These are phyloP conservation scores for Trichoderma koningii DNA, from an alignment of 2,329 filamentous ascomycete genomes.

Conservation along the genomic window DNA sequence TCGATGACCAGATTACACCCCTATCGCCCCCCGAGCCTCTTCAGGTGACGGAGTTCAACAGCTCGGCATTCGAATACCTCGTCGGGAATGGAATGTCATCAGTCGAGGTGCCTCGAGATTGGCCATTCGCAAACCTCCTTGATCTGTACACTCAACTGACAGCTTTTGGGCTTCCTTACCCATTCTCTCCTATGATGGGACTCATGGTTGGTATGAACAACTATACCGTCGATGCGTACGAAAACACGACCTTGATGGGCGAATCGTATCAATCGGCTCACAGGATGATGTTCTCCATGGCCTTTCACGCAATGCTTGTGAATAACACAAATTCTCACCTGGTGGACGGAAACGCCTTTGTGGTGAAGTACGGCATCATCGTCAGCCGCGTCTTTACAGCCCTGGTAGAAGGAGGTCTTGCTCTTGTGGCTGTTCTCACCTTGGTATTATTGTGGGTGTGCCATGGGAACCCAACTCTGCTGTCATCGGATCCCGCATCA, in stretches of 20 bases:
- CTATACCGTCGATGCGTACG: constrained; percentile 12
- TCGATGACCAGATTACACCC: constrained; percentile 23
- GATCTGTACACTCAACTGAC: constrained; percentile 35
- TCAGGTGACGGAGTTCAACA: constrained; percentile 38
- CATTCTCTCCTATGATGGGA: constrained; percentile 40
- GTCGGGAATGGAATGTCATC: constrained; percentile 33
- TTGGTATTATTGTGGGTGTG: constrained; percentile 30
- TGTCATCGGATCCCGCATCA: constrained; percentile 29
- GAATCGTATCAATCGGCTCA: constrained; percentile 35
- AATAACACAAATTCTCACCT: constrained; percentile 26
- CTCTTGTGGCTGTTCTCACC: constrained; percentile 31
- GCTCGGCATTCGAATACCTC: constrained; percentile 40
- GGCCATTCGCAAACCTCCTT: constrained; percentile 31
- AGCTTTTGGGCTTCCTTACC: constrained; percentile 24
- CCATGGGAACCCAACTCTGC: accelerated
- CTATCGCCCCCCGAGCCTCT: constrained; percentile 29
- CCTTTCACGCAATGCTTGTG: constrained; percentile 28
- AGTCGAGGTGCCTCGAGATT: constrained; percentile 31
- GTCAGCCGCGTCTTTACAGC: constrained; percentile 40
- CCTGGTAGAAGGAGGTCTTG: constrained; percentile 36
- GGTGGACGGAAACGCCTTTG: constrained; percentile 29
- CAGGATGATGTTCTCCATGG: constrained; percentile 38
- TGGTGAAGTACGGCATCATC: constrained; percentile 35
- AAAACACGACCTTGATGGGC: constrained; percentile 9
- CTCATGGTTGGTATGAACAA: constrained; percentile 37